Conservation (phyloP, 495 filamentous ascomycete genomes). For the Thozetella sp. region DNA sequence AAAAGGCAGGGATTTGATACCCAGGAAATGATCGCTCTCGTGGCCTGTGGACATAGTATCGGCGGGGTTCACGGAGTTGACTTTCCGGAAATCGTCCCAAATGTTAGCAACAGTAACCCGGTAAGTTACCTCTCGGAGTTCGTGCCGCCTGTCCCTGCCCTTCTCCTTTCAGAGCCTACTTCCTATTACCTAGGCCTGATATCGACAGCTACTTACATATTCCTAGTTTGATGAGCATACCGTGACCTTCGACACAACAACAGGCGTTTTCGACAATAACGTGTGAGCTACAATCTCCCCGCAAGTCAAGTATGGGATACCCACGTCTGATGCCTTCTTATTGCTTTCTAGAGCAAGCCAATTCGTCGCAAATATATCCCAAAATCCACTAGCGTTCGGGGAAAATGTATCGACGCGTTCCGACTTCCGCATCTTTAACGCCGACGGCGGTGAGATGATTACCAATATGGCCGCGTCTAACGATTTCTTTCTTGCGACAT, state of each 20-base stretch:
- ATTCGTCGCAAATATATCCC: conserved; percentile 11
- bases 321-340: background rate
- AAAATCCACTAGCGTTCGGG: conserved; percentile 31
- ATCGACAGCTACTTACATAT: too few relatives aligned
- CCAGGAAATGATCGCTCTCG: conserved; percentile 35
- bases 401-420: conserved; percentile 31
- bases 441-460: conserved; percentile 40
- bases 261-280: background rate
- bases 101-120: background rate
- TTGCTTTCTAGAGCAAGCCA: conserved; percentile 7
- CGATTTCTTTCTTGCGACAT: conserved; percentile 2
- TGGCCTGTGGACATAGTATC: conserved; percentile 19
- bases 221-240: background rate
- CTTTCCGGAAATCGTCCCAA: conserved; percentile 21
- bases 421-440: conserved; percentile 35
- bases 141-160: too few relatives aligned
- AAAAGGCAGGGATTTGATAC: conserved; percentile 20
- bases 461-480: conserved; percentile 18
- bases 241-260: background rate
- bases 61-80: conserved; percentile 21
- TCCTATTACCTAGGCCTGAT: too few relatives aligned
- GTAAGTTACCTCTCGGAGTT: too few relatives aligned
- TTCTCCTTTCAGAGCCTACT: too few relatives aligned
- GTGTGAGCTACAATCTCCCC: background rate
- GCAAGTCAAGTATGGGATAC: too few relatives aligned